A percentile compares a stretch with the other conserved stretches of the same genome.
phyloP scores from a whole-genome alignment of 140 eudicot species.

The Ambrosia hybrid region DNA sequence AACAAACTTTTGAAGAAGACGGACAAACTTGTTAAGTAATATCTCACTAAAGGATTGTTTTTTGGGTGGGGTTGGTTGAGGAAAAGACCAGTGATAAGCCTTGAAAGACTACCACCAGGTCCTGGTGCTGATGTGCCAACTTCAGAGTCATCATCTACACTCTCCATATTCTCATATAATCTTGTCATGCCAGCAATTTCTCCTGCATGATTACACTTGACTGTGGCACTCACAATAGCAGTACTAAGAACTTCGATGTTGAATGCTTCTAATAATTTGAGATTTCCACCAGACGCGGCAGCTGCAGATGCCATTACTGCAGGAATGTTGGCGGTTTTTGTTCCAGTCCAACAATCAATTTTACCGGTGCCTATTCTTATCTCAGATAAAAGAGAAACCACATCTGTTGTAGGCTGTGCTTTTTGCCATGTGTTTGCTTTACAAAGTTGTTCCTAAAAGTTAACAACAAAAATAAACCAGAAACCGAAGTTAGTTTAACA shows the following conservation, averaged over 20 bases:
- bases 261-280: slow-evolving; percentile 72
- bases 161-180: slow-evolving; percentile 75
- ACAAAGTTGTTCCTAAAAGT: slow-evolving; percentile 84
- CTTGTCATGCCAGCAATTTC: slow-evolving; percentile 99
- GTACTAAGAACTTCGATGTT: slow-evolving; percentile 95
- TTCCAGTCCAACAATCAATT: slow-evolving; percentile 82
- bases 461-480: slow-evolving; percentile 5
- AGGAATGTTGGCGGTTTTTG: slow-evolving; percentile 92
- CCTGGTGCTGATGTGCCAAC: slow-evolving; percentile 37
- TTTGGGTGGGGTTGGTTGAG: slow-evolving; percentile 50
- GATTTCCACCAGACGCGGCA: slow-evolving; percentile 94
- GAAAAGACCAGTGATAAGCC: slow-evolving; percentile 49
- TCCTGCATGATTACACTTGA: slow-evolving; percentile 91
- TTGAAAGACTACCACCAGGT: slow-evolving; percentile 49
- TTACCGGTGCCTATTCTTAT: slow-evolving; percentile 91
- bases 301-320: slow-evolving; percentile 99
- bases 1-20: slow-evolving; percentile 88
- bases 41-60: slow-evolving; percentile 75
- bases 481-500: slow-evolving; percentile 8
- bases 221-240: slow-evolving; percentile 93
- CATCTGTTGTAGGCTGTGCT: slow-evolving; percentile 96
- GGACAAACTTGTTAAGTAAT: slow-evolving; percentile 77
- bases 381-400: slow-evolving; percentile 90
- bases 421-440: slow-evolving; percentile 86
- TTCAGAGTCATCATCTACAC: slow-evolving; percentile 65